Percentiles rank a stretch among this genome's conserved stretches.
Conservation (phyloP, 2,329 filamentous ascomycete species). For the Penicillium sp. region DNA sequence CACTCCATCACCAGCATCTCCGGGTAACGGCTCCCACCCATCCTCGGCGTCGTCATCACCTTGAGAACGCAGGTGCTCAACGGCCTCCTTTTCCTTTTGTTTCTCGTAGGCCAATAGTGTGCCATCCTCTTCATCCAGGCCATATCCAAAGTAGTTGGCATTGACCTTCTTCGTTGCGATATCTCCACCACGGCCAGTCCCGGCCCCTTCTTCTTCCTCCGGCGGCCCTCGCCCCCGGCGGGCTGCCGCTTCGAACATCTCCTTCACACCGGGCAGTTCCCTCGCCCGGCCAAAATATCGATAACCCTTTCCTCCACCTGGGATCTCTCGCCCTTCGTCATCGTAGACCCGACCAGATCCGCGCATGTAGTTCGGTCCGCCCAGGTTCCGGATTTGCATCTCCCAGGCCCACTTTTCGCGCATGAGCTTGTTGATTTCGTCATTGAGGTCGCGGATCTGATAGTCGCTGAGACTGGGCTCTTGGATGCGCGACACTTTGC, state of each 20-base stretch:
- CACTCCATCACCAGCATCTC: slow-evolving; percentile 79
- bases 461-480: slow-evolving; percentile 89
- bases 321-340: slow-evolving; percentile 71
- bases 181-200: slow-evolving; percentile 46
- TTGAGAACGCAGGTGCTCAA: slow-evolving; percentile 65
- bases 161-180: slow-evolving; percentile 70
- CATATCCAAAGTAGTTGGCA: slow-evolving; percentile 94
- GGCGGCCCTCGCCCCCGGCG: slow-evolving; percentile 63
- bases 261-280: slow-evolving; percentile 92
- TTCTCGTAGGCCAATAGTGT: slow-evolving; percentile 77
- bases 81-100: slow-evolving; percentile 79
- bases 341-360: slow-evolving; percentile 70
- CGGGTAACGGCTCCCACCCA: slow-evolving; percentile 83
- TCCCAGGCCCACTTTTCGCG: slow-evolving; percentile 99
- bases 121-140: slow-evolving; percentile 86
- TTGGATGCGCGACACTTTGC: slow-evolving; percentile 96
- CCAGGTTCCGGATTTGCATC: slow-evolving; percentile 88
- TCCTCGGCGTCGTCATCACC: slow-evolving; percentile 62
- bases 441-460: slow-evolving; percentile 96
- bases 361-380: slow-evolving; percentile 97
- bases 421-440: slow-evolving; percentile 99
- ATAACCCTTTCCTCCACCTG: slow-evolving; percentile 80
- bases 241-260: slow-evolving; percentile 82
- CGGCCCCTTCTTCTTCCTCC: slow-evolving; percentile 69
- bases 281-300: slow-evolving; percentile 88